A percentile compares a stretch with the other conserved stretches of the same genome.
phyloP scores from a whole-genome alignment of 2,329 filamentous ascomycete genomes.

The Chaetomium sp. region DNA sequence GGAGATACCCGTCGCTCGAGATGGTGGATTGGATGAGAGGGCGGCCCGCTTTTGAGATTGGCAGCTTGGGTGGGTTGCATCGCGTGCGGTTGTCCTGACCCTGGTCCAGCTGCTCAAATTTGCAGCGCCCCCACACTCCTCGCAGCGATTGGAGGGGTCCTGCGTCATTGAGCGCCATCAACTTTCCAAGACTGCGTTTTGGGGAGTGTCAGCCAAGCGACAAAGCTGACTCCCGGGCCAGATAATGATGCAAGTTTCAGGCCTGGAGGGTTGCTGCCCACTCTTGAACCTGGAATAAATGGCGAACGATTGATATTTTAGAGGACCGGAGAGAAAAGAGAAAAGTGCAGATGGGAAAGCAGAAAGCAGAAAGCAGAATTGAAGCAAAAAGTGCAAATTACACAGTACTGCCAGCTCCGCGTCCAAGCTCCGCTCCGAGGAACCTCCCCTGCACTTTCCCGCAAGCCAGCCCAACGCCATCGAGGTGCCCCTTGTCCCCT shows the following conservation, averaged over 20 bases:
- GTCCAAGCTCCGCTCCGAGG: neutral
- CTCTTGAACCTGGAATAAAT: neutral
- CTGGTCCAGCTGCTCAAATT: slow-evolving; percentile 27
- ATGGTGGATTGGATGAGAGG: neutral
- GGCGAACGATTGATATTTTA: neutral
- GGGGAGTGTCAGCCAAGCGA: slow-evolving; percentile 12
- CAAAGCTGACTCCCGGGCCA: slow-evolving; percentile 15
- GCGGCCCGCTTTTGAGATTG: slow-evolving; percentile 5
- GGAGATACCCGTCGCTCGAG: neutral
- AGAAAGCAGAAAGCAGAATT: too few species aligned
- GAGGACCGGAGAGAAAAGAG: too few species aligned
- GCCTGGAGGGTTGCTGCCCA: too few species aligned
- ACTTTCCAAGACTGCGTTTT: neutral
- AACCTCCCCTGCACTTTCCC: neutral
- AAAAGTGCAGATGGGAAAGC: slow-evolving; percentile 12
- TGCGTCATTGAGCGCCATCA: slow-evolving; percentile 26
- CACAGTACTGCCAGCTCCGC: too few species aligned
- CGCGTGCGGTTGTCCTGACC: slow-evolving; percentile 23
- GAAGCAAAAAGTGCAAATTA: slow-evolving; percentile 8
- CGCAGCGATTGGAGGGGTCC: neutral
- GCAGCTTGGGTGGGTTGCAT: slow-evolving; percentile 11
- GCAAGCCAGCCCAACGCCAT: slow-evolving; percentile 13
- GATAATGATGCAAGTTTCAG: neutral
- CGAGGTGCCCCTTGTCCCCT: slow-evolving; percentile 10
- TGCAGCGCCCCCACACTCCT: slow-evolving; percentile 16